These are phyloP conservation scores for Epichloe uncinata DNA, from an alignment of 2,329 filamentous ascomycete species.

Conservation along the genomic window DNA sequence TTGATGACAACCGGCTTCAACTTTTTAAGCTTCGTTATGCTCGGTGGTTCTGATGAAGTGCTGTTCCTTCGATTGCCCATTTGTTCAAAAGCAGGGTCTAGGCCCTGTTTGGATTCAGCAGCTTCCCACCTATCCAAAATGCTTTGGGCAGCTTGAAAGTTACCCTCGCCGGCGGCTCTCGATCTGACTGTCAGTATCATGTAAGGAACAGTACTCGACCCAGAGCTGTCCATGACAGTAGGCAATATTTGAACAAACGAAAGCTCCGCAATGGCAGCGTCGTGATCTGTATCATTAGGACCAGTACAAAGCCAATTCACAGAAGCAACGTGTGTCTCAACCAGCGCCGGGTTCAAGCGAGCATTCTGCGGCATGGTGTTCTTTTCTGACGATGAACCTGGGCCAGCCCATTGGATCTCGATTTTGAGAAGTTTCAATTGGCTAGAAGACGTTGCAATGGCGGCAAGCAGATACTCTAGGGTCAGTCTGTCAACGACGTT, in stretches of 20 bases:
- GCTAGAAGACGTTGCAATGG: conserved; percentile 54
- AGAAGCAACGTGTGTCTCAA: conserved; percentile 41
- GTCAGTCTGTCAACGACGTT: conserved; percentile 13
- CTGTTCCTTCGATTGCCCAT: conserved; percentile 51
- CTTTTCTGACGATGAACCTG: conserved; percentile 37
- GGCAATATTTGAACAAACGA: conserved; percentile 66
- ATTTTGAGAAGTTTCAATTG: conserved; percentile 65
- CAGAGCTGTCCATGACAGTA: conserved; percentile 44
- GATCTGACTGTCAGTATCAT: conserved; percentile 64
- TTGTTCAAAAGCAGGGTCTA: conserved; percentile 69
- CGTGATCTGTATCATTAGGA: too few relatives aligned
- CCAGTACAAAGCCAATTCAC: too few relatives aligned
- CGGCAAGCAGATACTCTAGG: conserved; percentile 44
- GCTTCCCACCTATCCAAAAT: conserved; percentile 77
- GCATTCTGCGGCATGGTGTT: conserved; percentile 32
- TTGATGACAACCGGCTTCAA: conserved; percentile 56
- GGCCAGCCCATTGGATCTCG: conserved; percentile 58
- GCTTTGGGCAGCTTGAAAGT: conserved; percentile 55
- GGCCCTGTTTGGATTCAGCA: conserved; percentile 47
- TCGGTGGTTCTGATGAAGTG: conserved; percentile 20
- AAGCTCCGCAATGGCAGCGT: too few relatives aligned
- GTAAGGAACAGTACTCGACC: conserved; percentile 41
- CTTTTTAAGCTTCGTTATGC: conserved; percentile 39
- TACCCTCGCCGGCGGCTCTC: conserved; percentile 35
- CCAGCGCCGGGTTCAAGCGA: conserved; percentile 37